Evolutionary conservation across 345 rosid species (phyloP).

Genomic region (Orychophragmus violaceus): DNA sequence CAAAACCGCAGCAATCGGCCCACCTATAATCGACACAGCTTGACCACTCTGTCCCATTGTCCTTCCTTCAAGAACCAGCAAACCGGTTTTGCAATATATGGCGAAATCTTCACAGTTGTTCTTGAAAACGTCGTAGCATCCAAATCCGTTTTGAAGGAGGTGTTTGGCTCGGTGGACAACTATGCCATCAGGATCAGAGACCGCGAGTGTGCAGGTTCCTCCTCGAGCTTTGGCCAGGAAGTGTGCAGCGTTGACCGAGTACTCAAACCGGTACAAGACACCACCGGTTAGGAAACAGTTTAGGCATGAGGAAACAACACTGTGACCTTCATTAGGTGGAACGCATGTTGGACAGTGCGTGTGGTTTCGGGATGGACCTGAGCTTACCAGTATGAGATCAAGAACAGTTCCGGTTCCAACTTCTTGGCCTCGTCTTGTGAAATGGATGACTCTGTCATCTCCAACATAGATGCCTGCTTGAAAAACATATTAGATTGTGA

Average conservation of each 20-base stretch:
- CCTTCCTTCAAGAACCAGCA: constrained; percentile 51
- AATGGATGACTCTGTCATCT: constrained; percentile 72
- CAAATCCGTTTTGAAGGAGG: constrained; percentile 70
- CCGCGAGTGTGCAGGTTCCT: constrained; percentile 89
- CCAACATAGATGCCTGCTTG: constrained; percentile 73
- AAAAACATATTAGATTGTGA: neutral
- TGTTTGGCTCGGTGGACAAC: constrained; percentile 67
- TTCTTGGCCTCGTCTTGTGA: constrained; percentile 87
- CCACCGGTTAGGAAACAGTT: constrained; percentile 90
- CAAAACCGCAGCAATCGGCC: constrained; percentile 74
- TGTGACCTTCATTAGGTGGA: constrained; percentile 46
- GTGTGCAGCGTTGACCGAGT: constrained; percentile 66
- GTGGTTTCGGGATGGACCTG: constrained; percentile 49
- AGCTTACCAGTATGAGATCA: constrained; percentile 66
- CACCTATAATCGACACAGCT: constrained; percentile 65
- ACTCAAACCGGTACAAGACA: constrained; percentile 65
- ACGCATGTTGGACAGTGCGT: constrained; percentile 63
- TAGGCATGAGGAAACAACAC: constrained; percentile 75
- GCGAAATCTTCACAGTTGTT: constrained; percentile 86
- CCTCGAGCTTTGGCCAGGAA: constrained; percentile 86
- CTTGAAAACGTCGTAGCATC: constrained; percentile 72
- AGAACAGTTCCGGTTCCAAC: constrained; percentile 82
- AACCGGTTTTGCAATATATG: constrained; percentile 78
- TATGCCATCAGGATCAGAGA: constrained; percentile 41
- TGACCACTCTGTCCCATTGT: constrained; percentile 87